These are phyloP conservation scores for Vicia faba DNA, from an alignment of 306 rosid genomes.

Conservation along the genomic window DNA sequence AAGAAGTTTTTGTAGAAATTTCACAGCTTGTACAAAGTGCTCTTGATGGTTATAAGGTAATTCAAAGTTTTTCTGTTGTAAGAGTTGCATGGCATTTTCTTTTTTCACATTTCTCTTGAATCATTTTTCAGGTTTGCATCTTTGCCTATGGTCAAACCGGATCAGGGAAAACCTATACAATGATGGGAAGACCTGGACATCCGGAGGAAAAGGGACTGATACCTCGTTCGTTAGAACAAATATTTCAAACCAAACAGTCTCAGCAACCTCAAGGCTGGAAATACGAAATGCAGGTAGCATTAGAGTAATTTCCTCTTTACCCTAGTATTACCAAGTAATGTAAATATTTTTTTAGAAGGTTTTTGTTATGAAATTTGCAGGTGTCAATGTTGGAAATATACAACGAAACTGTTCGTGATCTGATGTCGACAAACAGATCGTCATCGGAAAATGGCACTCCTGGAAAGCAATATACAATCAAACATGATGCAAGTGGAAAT, in stretches of 20 bases:
- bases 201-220: conserved; percentile 82
- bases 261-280: conserved; percentile 93
- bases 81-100: background rate
- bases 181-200: conserved; percentile 95
- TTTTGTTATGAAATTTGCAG: conserved; percentile 39
- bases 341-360: background rate
- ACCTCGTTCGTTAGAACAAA: conserved; percentile 92
- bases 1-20: conserved; percentile 87
- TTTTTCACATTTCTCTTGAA: conserved; percentile 16
- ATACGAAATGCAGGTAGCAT: conserved; percentile 90
- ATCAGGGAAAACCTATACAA: conserved; percentile 96
- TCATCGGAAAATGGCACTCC: conserved; percentile 67
- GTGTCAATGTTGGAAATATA: conserved; percentile 98
- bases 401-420: conserved; percentile 89
- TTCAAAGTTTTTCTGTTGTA: background rate
- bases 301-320: conserved; percentile 31
- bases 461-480: conserved; percentile 83
- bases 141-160: conserved; percentile 99
- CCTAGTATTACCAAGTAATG: background rate
- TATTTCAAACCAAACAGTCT: conserved; percentile 75
- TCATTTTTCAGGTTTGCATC: conserved; percentile 80
- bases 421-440: conserved; percentile 66
- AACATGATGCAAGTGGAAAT: conserved; percentile 83
- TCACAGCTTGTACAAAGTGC: conserved; percentile 99
- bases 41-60: conserved; percentile 97